A percentile compares a stretch with the other conserved stretches of the same genome.
phyloP scores from a whole-genome alignment of 2,329 filamentous ascomycete species.

The Botryotinia globosa region DNA sequence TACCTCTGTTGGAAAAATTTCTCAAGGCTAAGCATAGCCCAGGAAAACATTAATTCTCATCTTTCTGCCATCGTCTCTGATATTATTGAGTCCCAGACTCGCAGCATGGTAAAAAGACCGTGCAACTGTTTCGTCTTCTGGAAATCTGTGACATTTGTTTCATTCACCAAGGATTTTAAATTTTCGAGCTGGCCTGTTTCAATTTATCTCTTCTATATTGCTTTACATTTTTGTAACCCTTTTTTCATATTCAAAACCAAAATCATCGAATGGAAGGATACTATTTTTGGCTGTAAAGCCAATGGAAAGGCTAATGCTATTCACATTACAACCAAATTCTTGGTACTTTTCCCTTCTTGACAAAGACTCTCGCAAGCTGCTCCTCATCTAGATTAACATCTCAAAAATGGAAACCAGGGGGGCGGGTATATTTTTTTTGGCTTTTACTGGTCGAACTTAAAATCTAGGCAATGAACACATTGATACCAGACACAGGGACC shows the following conservation, averaged over 20 bases:
- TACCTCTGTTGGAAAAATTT: not conserved
- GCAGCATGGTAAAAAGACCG: not conserved
- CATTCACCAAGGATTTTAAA: not conserved
- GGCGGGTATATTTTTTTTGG: not conserved
- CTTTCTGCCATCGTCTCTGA: not conserved
- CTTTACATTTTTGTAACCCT: not conserved
- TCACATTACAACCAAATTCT: not conserved
- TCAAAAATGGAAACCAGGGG: constrained; percentile 4
- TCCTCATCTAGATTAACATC: not conserved
- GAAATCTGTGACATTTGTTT: not conserved
- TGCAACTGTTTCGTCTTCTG: not conserved
- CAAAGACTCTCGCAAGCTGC: not conserved
- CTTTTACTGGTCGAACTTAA: not conserved
- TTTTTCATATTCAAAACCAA: not conserved
- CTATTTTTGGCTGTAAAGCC: not conserved
- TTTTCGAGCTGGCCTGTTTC: not conserved
- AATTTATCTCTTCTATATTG: not conserved
- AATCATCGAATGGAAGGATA: not conserved
- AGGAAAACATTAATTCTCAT: not conserved
- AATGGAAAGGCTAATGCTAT: not conserved
- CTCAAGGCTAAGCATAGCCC: not conserved
- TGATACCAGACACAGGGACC: not conserved
- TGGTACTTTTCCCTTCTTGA: not conserved
- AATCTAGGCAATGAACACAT: not conserved
- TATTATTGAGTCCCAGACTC: not conserved